Percentiles rank a stretch among this genome's conserved stretches.
Conservation (phyloP, 148 eudicot genomes). For the Silene conica region DNA sequence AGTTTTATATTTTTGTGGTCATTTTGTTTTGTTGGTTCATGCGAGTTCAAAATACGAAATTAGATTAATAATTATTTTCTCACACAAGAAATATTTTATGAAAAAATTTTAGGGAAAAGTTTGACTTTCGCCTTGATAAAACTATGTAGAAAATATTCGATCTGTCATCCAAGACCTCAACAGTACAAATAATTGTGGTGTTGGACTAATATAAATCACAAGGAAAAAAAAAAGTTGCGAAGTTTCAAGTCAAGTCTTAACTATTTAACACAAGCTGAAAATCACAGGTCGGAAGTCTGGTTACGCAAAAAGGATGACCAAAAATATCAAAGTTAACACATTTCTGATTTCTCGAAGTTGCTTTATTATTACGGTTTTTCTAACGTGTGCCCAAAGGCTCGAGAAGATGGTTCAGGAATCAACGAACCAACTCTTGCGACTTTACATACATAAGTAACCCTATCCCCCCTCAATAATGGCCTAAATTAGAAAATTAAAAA, state of each 20-base stretch:
- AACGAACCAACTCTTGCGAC: constrained; percentile 17
- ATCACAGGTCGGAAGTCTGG: neutral
- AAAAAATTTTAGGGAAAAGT: no score
- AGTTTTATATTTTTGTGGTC: no score
- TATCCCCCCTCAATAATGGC: no score
- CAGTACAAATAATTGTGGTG: no score
- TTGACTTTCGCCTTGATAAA: no score
- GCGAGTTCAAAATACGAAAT: no score
- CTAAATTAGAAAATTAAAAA: no score
- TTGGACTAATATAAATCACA: neutral
- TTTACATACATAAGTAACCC: constrained; percentile 15
- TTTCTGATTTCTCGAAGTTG: neutral
- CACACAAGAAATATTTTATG: no score
- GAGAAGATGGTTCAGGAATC: constrained; percentile 20
- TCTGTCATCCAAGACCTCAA: no score
- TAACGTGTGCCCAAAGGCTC: neutral
- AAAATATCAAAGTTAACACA: neutral
- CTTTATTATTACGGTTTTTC: neutral
- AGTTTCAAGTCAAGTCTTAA: neutral
- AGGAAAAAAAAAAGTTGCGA: neutral
- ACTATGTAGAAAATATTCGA: no score
- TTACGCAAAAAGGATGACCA: neutral
- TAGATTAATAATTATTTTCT: no score
- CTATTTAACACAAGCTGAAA: neutral
- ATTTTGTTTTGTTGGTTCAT: no score